Evolutionary conservation across 176 grass and related monocot species (phyloP).

Genomic region (Leersia perrieri): DNA sequence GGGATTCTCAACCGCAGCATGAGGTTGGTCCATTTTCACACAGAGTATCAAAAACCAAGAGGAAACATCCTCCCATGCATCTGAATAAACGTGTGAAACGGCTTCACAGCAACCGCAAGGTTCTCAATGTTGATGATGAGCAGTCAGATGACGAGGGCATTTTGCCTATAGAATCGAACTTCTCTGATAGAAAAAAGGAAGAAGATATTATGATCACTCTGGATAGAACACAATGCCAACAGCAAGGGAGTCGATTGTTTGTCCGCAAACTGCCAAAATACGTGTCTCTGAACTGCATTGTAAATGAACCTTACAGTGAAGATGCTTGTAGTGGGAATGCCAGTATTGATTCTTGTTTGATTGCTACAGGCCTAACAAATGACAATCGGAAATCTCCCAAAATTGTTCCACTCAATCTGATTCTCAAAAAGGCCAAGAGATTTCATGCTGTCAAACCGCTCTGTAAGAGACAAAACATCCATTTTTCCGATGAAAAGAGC

Average conservation of each 20-base stretch:
- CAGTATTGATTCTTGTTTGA: slow-evolving; percentile 59
- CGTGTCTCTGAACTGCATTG: slow-evolving; percentile 75
- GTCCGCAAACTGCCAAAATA: slow-evolving; percentile 79
- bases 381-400: slow-evolving; percentile 73
- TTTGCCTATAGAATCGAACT: slow-evolving; percentile 29
- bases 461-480: slow-evolving; percentile 26
- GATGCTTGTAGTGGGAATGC: slow-evolving; percentile 36
- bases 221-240: slow-evolving; percentile 20
- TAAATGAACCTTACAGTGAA: slow-evolving; percentile 52
- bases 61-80: slow-evolving; percentile 42
- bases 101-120: slow-evolving; percentile 32
- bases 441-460: slow-evolving; percentile 28
- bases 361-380: slow-evolving; percentile 59
- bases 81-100: slow-evolving; percentile 44
- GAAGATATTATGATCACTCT: slow-evolving; percentile 16
- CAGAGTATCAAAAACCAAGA: slow-evolving; percentile 45
- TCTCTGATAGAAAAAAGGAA: slow-evolving; percentile 32
- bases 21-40: slow-evolving; percentile 30
- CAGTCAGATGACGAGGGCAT: slow-evolving; percentile 24
- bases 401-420: slow-evolving; percentile 73
- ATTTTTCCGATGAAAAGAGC: slow-evolving; percentile 28
- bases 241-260: slow-evolving; percentile 36
- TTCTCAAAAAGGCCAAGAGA: slow-evolving; percentile 78
- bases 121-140: slow-evolving; percentile 22
- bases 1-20: slow-evolving; percentile 17